Conservation (phyloP, 305 asterid species). For the Fraxinus baroniana region DNA sequence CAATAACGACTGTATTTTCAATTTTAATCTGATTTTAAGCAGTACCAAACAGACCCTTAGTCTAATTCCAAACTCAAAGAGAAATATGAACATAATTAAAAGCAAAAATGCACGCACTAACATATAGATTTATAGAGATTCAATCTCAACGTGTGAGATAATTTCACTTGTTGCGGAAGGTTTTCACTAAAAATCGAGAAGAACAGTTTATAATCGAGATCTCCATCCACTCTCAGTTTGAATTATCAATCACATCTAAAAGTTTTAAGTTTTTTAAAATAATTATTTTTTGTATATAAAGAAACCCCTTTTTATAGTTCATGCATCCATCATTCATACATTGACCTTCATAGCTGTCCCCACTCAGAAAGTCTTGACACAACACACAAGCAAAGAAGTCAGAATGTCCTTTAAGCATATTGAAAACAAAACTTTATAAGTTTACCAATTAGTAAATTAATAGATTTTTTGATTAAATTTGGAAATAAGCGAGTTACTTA, state of each 20-base stretch:
- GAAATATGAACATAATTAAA: not conserved
- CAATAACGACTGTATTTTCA: no score
- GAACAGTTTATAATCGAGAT: not conserved
- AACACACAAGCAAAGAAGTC: constrained; percentile 17
- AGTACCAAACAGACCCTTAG: no score
- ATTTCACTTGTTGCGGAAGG: not conserved
- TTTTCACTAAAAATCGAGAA: not conserved
- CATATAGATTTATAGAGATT: not conserved
- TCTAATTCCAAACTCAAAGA: not conserved
- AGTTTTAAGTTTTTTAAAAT: no score
- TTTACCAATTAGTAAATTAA: not conserved
- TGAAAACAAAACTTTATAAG: not conserved
- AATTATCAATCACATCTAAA: no score
- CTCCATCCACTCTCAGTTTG: not conserved
- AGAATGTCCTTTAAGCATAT: not conserved
- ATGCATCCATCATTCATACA: not conserved
- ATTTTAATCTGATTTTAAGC: no score
- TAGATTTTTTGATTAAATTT: not conserved
- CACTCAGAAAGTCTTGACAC: constrained; percentile 18
- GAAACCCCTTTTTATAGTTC: no score
- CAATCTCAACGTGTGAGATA: not conserved
- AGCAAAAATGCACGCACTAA: no score
- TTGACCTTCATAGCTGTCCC: not conserved
- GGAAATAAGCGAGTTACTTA: not conserved
- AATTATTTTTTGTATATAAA: no score